A percentile compares a stretch with the other conserved stretches of the same genome.
Conservation (phyloP, 352 stramenopile genomes). For the Phytophthora pini region DNA sequence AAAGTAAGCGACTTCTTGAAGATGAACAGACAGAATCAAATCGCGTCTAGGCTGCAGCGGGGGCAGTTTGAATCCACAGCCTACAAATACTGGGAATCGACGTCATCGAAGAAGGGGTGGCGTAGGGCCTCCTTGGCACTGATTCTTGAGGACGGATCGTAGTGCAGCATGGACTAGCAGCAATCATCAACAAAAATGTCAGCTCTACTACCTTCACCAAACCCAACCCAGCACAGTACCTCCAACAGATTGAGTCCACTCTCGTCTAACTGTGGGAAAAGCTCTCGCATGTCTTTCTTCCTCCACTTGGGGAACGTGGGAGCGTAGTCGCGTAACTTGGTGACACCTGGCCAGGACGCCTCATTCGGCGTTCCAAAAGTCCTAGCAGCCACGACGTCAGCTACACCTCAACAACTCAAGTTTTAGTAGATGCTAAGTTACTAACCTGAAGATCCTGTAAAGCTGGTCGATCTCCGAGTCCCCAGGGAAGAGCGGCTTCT, state of each 20-base stretch:
- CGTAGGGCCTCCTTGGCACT: constrained; percentile 84
- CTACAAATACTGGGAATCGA: constrained; percentile 79
- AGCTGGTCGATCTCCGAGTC: constrained; percentile 91
- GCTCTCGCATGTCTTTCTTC: constrained; percentile 75
- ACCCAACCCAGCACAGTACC: constrained; percentile 23
- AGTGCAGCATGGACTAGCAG: constrained; percentile 73
- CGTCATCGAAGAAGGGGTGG: constrained; percentile 86
- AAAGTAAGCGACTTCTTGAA: constrained; percentile 36
- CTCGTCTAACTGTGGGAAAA: constrained; percentile 69
- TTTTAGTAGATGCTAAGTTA: neutral
- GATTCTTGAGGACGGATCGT: constrained; percentile 74
- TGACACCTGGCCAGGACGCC: constrained; percentile 96
- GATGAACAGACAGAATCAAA: constrained; percentile 15
- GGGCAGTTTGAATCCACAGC: neutral
- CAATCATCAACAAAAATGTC: neutral
- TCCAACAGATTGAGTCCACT: constrained; percentile 71
- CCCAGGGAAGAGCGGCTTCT: constrained; percentile 83
- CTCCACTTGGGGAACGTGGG: constrained; percentile 97
- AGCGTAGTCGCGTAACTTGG: constrained; percentile 95
- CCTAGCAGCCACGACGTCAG: constrained; percentile 31
- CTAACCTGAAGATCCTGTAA: constrained; percentile 86
- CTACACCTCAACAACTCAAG: neutral
- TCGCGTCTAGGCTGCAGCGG: neutral
- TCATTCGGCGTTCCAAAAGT: constrained; percentile 97
- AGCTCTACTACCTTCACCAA: constrained; percentile 2